These are phyloP conservation scores for Coemansia sp. DNA, from an alignment of 192 early-diverging fungal genomes.

Conservation along the genomic window DNA sequence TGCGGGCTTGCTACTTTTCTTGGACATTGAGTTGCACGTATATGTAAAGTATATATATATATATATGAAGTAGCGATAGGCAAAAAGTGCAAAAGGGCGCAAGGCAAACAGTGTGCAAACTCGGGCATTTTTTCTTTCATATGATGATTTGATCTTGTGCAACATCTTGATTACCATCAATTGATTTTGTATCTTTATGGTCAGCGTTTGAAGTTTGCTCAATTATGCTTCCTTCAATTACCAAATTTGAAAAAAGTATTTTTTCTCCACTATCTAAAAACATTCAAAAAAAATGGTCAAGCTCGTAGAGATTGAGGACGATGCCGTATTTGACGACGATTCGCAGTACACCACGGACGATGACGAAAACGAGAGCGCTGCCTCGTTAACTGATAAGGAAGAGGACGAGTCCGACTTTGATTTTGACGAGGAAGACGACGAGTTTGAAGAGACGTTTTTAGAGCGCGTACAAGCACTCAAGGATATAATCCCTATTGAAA, in stretches of 20 bases:
- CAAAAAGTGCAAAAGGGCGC: not conserved
- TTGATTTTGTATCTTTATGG: not conserved
- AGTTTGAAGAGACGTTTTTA: slow-evolving; percentile 79
- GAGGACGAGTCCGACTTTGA: slow-evolving; percentile 58
- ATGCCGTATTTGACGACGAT: slow-evolving; percentile 38
- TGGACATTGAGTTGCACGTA: slow-evolving; percentile 3
- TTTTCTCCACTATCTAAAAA: not conserved
- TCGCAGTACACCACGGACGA: slow-evolving; percentile 55
- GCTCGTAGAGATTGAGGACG: slow-evolving; percentile 48
- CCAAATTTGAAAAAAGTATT: not conserved
- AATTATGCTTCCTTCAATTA: not conserved
- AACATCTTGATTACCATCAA: not conserved
- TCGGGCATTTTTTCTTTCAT: not conserved
- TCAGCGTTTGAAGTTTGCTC: not conserved
- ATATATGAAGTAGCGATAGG: not conserved
- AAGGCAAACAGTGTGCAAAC: not conserved
- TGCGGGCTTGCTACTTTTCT: slow-evolving; percentile 2
- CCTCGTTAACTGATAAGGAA: slow-evolving; percentile 34
- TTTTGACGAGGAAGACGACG: slow-evolving; percentile 67
- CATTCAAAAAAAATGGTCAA: slow-evolving; percentile 35
- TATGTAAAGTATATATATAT: not conserved
- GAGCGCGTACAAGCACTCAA: slow-evolving; percentile 82
- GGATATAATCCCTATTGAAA: slow-evolving; percentile 82
- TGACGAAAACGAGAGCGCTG: slow-evolving; percentile 7
- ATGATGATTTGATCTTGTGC: not conserved